These are phyloP conservation scores for Nakaseomyces glabratus DNA, from an alignment of 1,139 yeast species.

Conservation along the genomic window DNA sequence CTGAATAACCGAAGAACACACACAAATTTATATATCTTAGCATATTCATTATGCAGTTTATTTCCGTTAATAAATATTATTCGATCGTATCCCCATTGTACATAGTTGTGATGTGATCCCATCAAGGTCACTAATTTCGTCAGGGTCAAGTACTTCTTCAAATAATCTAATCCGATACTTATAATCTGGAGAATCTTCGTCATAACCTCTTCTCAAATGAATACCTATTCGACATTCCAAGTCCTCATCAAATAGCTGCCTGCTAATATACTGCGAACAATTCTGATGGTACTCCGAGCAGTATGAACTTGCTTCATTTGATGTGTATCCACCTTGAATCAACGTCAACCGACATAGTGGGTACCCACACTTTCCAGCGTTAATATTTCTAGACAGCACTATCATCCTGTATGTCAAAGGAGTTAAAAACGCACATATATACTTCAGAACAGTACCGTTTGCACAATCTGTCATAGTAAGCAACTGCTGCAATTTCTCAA, in stretches of 20 bases:
- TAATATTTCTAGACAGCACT: constrained; percentile 8
- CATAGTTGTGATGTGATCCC: background rate
- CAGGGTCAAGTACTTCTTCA: background rate
- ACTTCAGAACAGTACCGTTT: constrained; percentile 12
- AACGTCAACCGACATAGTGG: constrained; percentile 11
- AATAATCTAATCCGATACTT: background rate
- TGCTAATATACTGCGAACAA: constrained; percentile 4
- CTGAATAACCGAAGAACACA: no score
- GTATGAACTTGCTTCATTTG: background rate
- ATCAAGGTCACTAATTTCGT: background rate
- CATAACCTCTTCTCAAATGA: constrained; percentile 3
- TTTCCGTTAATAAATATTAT: constrained; percentile 1
- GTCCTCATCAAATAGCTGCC: constrained; percentile 1
- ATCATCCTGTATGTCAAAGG: constrained; percentile 8
- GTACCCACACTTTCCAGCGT: constrained; percentile 12
- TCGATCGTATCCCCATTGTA: background rate
- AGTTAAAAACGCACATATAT: constrained; percentile 9
- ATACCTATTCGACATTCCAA: constrained; percentile 3
- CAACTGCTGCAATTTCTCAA: constrained; percentile 5
- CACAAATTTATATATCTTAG: background rate
- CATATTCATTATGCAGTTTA: background rate
- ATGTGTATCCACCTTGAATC: background rate
- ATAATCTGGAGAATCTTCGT: background rate
- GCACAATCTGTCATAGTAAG: constrained; percentile 10
- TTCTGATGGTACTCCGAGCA: constrained; percentile 6